A percentile compares a stretch with the other conserved stretches of the same genome.
Conservation (phyloP, 1,284 basidiomycete species). For the Meira nashicola region DNA sequence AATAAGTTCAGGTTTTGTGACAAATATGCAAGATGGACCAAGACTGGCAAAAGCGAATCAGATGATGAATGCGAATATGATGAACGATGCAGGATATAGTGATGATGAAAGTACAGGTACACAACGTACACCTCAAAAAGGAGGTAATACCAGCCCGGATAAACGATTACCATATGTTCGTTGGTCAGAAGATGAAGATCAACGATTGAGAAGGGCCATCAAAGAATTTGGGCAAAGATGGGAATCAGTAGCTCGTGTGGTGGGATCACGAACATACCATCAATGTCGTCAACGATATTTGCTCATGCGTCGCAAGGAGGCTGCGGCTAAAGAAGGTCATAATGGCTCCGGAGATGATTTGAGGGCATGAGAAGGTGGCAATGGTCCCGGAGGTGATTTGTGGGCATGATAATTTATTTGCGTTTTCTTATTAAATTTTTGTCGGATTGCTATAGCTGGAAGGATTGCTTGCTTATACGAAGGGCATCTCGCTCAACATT, state of each 20-base stretch:
- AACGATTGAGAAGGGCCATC: constrained; percentile 47
- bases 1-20: background rate
- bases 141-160: constrained; percentile 45
- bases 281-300: constrained; percentile 51
- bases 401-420: too few species aligned
- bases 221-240: constrained; percentile 50
- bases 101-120: background rate
- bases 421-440: too few species aligned
- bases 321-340: constrained; percentile 3
- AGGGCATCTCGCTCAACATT: too few species aligned
- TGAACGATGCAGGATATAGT: background rate
- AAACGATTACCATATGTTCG: constrained; percentile 51
- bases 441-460: too few species aligned
- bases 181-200: constrained; percentile 50
- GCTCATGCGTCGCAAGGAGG: constrained; percentile 48
- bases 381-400: too few species aligned
- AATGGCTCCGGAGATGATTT: too few species aligned
- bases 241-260: constrained; percentile 51
- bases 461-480: too few species aligned
- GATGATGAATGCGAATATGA: background rate
- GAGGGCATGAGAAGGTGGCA: background rate
- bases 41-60: too few species aligned
- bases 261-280: constrained; percentile 51
- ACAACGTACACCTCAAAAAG: constrained; percentile 19
- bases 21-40: background rate